Percentiles rank a stretch among this genome's conserved stretches.
Evolutionary conservation across 495 filamentous ascomycete genomes (phyloP).

Genomic region (Aspergillus sparsus): DNA sequence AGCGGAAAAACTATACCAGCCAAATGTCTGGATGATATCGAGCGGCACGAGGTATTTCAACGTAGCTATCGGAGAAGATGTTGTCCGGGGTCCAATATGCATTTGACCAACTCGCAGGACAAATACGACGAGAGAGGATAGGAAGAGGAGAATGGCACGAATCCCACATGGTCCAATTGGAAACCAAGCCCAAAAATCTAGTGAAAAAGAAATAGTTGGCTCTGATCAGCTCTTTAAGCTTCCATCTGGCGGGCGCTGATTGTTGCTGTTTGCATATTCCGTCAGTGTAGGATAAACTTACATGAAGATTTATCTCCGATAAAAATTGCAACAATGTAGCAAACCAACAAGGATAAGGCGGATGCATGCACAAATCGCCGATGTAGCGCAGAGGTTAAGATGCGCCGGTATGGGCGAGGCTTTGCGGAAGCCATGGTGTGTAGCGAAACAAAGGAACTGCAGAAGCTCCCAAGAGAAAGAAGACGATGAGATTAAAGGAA

Average conservation of each 20-base stretch:
- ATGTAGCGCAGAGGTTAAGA: constrained; percentile 86
- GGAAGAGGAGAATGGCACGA: constrained; percentile 70
- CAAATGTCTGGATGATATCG: constrained; percentile 63
- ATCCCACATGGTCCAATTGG: constrained; percentile 74
- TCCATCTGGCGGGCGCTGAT: constrained; percentile 6
- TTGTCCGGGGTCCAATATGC: constrained; percentile 69
- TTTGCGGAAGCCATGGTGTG: constrained; percentile 49
- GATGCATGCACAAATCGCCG: constrained; percentile 79
- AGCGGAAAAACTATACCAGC: constrained; percentile 75
- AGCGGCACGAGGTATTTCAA: constrained; percentile 57
- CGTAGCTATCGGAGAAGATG: constrained; percentile 64
- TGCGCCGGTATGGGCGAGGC: constrained; percentile 75
- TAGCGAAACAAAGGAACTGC: constrained; percentile 30
- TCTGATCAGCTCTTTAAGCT: background rate
- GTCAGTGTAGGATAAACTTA: constrained; percentile 38
- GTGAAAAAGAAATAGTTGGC: constrained; percentile 13
- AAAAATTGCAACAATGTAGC: constrained; percentile 72
- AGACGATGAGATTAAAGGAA: constrained; percentile 3
- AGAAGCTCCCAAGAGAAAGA: constrained; percentile 30
- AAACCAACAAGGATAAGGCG: constrained; percentile 61
- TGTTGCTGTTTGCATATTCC: constrained; percentile 2
- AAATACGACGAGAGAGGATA: constrained; percentile 66
- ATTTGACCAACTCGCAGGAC: constrained; percentile 84
- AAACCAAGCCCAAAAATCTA: constrained; percentile 85
- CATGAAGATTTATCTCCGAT: constrained; percentile 71